A percentile compares a stretch with the other conserved stretches of the same genome.
Conservation (phyloP, 805 yeast species). For the Suhomyces xylopsoci region DNA sequence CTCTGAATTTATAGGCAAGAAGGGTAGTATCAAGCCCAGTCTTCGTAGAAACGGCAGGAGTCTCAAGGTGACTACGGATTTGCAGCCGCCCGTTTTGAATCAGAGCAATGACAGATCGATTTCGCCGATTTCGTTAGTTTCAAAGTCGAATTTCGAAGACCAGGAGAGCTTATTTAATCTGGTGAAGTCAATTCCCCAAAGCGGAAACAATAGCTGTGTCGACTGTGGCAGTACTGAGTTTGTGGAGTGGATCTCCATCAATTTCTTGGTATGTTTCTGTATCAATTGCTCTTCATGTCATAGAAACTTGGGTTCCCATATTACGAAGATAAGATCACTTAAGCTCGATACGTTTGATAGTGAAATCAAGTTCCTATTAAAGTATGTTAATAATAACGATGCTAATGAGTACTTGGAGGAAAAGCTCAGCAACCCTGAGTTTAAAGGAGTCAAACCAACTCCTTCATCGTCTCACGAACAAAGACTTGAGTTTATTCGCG, state of each 20-base stretch:
- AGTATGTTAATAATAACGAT: conserved; percentile 47
- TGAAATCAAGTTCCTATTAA: conserved; percentile 57
- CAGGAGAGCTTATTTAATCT: conserved; percentile 28
- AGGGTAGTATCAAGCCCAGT: background rate
- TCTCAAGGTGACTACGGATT: background rate
- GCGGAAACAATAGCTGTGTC: conserved; percentile 66
- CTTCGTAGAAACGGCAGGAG: background rate
- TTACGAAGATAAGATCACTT: conserved; percentile 74
- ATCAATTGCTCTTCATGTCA: conserved; percentile 88
- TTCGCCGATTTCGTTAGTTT: conserved; percentile 33
- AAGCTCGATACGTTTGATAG: conserved; percentile 66
- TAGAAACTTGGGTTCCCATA: conserved; percentile 77
- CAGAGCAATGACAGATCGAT: conserved; percentile 11
- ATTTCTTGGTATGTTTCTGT: conserved; percentile 68
- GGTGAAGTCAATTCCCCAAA: conserved; percentile 40
- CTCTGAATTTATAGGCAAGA: background rate
- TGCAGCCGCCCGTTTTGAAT: conserved; percentile 2
- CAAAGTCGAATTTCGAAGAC: conserved; percentile 12
- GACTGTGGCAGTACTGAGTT: conserved; percentile 67
- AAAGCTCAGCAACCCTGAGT: conserved; percentile 5
- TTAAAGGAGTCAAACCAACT: conserved; percentile 19
- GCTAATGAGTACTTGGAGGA: conserved; percentile 66
- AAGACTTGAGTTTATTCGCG: conserved; percentile 56
- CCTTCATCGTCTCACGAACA: conserved; percentile 40
- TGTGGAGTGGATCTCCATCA: conserved; percentile 88